Evolutionary conservation across 306 rosid species (phyloP), one percentile per base, ranked within the genome.

Genomic region (Inga leiocalycina): DNA sequence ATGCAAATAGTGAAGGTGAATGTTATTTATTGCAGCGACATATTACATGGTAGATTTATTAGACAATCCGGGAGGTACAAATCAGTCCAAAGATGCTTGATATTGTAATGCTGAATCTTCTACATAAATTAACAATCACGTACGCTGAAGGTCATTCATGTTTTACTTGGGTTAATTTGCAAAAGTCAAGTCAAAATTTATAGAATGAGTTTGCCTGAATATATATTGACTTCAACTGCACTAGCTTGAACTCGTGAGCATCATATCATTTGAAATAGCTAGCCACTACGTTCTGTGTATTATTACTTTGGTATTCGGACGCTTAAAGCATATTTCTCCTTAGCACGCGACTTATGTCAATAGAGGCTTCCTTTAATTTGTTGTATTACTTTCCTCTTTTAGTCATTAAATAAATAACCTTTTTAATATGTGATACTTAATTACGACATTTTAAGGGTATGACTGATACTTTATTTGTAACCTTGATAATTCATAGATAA

Each of bases 191-290:
- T 65, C 10, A 56, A 78, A 79, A 4, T 37, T 39, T 74, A 14
- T 70, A 78, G 24, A 75, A 9, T 43, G 17, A 12, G 46, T 77
- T 81, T 32, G 8, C 49, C 57, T 34, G 86, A 71, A 39, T 77
- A 67, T 79, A 39, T 77, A 67, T 76, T 82, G 68, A 44, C 87
- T 90, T 68, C 88, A 84, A 66, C 72, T 80, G 82, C 67, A 87
- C 84, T 87, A 87, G 89, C 83, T 85, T 89, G 86, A 83, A 86
- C 81, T 81, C 65, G 27, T 27, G 27, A 27, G 34, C 34, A 32
- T 32, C 34, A 32, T 32, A 32, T 32, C 34, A 32, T 32, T 32
- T 32, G 34, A 2, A 32, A 32, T 32, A 32, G 34, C 34, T 2
- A 32, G 34, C 34, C 3, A 32, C 34, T 32, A 32, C 34, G 27